Evolutionary conservation across 2,329 filamentous ascomycete genomes (phyloP), one percentile per base, ranked within the genome.

Genomic region (Cytospora paraplurivora): DNA sequence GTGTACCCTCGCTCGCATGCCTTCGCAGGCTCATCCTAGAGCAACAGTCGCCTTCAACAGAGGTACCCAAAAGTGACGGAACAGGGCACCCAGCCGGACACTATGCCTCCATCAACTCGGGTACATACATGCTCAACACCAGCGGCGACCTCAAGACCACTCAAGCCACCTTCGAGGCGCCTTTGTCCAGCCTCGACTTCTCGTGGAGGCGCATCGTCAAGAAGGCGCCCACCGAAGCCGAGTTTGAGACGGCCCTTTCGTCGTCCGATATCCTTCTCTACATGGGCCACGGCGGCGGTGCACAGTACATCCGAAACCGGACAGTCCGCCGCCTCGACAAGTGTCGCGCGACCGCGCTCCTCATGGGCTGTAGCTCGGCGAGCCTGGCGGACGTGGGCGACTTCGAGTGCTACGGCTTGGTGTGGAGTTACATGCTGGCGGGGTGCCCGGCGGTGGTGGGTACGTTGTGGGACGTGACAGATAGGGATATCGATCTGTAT

Each of bases 401-500:
- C 67, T 97, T 96, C 71, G 93, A 98, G 75, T 88, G 90, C n/a
- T 89, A 91, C 69, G 94, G 95, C 1, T 92, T 94, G 62, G 91
- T 95, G 32, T 88, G 93, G 78, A 93, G 93, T 70, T 98, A 98
- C 77, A 88, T 99, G 77, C 88, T 94, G 69, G 93, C 93, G 0
- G 94, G 92, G 1, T 87, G 85, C 69, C 93, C 92, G 4, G 93
- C 94, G 0, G 86, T 98, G 11, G 88, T 98, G 2, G 95, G 93
- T 53, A 97, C 93, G 17, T 81, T 99, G 44, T 99, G 95, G 95
- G 95, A 99, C 75, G 95, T 99, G 56, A 99, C 95, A 11, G 95
- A 99, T 74, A 91, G 91, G 71, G 95, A 99, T 75, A 97, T 97
- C 74, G 96, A 99, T 78, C 90, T 93, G 19, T 96, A 97, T 75